phyloP scores from a whole-genome alignment of 768 basidiomycete species.

The Favolaschia claudopus region DNA sequence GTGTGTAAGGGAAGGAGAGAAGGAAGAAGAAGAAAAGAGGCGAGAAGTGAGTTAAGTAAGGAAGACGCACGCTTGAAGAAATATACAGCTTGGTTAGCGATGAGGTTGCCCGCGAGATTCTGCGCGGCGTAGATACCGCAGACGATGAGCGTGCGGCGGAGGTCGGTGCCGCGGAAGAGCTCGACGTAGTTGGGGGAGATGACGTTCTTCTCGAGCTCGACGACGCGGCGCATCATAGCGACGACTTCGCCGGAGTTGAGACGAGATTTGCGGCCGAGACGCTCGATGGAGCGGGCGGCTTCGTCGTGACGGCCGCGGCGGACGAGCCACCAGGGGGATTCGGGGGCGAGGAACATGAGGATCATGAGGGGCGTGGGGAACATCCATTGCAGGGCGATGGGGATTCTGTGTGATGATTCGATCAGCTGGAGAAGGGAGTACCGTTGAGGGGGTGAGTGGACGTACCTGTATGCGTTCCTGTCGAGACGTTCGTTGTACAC shows the following conservation, averaged over 20 bases:
- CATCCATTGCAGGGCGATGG: conserved; percentile 26
- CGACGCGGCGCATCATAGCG: conserved; percentile 29
- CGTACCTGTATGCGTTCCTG: conserved; percentile 16
- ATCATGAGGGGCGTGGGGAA: conserved; percentile 27
- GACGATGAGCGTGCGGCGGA: conserved; percentile 28
- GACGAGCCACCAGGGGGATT: conserved; percentile 27
- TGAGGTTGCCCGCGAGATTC: conserved; percentile 27
- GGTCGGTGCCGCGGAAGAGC: conserved; percentile 22
- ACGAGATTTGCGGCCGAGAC: conserved; percentile 20
- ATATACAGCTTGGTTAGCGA: conserved; percentile 28
- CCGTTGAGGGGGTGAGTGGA: no score
- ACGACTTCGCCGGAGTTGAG: conserved; percentile 17
- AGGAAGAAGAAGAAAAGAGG: neutral
- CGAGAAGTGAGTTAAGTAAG: no score
- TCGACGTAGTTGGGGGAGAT: conserved; percentile 17
- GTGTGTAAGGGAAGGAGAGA: neutral
- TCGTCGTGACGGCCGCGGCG: conserved; percentile 17
- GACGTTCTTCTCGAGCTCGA: conserved; percentile 19
- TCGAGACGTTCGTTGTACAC: conserved; percentile 21
- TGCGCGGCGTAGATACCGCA: conserved; percentile 26
- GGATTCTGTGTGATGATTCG: conserved; percentile 14
- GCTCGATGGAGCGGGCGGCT: conserved; percentile 16
- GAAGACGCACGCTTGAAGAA: conserved; percentile 26
- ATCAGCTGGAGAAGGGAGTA: conserved; percentile 12
- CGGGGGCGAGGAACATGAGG: conserved; percentile 25